A percentile compares a stretch with the other conserved stretches of the same genome.
phyloP scores from a whole-genome alignment of 148 eudicot species.

The Chenopodium quinoa region DNA sequence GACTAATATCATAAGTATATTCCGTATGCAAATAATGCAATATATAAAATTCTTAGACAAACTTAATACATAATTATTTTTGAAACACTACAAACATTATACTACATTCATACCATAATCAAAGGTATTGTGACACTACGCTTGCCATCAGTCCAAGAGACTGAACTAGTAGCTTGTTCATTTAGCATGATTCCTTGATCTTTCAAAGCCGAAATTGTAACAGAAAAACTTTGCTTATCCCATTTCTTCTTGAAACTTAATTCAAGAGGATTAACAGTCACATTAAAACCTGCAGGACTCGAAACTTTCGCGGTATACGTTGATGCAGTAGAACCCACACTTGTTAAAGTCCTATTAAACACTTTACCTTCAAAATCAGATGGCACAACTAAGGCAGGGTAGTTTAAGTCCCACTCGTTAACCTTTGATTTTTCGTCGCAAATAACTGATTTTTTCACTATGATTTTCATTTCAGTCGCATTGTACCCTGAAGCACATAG shows the following conservation, averaged over 20 bases:
- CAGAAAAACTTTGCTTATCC: constrained; percentile 18
- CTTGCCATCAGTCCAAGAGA: constrained; percentile 24
- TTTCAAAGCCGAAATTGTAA: neutral
- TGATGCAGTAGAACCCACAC: constrained; percentile 7
- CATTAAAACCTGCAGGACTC: constrained; percentile 7
- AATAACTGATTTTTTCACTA: constrained; percentile 17
- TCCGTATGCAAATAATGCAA: no score
- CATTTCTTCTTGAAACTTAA: constrained; percentile 19
- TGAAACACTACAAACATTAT: no score
- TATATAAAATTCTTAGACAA: no score
- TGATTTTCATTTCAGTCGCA: constrained; percentile 4
- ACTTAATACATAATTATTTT: no score
- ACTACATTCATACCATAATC: neutral
- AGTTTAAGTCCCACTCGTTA: constrained; percentile 27
- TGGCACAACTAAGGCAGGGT: constrained; percentile 27
- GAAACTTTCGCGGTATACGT: constrained; percentile 7
- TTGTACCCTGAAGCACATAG: constrained; percentile 22
- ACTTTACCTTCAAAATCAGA: neutral
- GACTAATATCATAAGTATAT: no score
- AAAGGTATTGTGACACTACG: constrained; percentile 21
- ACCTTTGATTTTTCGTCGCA: constrained; percentile 3
- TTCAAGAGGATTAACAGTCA: constrained; percentile 18
- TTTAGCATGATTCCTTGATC: neutral
- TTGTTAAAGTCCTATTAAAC: constrained; percentile 28
- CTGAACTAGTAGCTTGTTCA: neutral